Base-by-base conservation (phyloP, 2,329 filamentous ascomycete genomes). In the Neonectria punicea region DNA sequence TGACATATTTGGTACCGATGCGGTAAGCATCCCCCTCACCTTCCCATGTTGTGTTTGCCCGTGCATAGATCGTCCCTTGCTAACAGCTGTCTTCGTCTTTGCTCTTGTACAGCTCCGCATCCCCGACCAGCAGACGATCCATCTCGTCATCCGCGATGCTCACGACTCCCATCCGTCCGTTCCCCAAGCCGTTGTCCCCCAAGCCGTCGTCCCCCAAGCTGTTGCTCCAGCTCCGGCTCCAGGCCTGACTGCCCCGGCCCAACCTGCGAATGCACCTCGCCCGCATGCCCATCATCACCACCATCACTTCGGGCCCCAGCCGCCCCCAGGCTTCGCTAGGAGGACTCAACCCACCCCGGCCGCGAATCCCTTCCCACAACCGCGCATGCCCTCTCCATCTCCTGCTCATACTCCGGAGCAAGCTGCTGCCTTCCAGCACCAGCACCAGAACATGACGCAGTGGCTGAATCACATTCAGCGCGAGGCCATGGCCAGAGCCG, bases 1-100 rank as follows among this genome's bases (percentile, higher is more conserved):
- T 25, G 83, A 87, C 41, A 77, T 90, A 3, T 87, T 90, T 72
- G 87, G 88, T 3, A 79, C 83, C 61, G 84, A 87, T 65, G 77
- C 80, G 58, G 86, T 89, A 80, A 69, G 83, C 73, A 39, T 43
- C n/a, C 14, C 14, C 28, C 18, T 22, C 5, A 36, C 36, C 9
- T 60, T 50, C 36, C 20, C 13, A 30, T 36, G 13, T 25, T 53
- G 51, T 41, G 57, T 55, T 47, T 25, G 25, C 47, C 34, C 44
- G 64, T 25, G 61, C 46, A 25, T 25, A 7, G 39, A 20, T 46
- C 14, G 49, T 67, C 68, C 53, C 67, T 53, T 65, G 61, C 74
- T 77, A 63, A 77, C 68, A 36, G 11, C 25, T 46, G 14, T 47
- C 41, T 53, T 63, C 30, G 30, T 30, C 34, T 34, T 44, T 58